Base-by-base conservation (phyloP, 2,329 filamentous ascomycete species). In the Periconia sp. region DNA sequence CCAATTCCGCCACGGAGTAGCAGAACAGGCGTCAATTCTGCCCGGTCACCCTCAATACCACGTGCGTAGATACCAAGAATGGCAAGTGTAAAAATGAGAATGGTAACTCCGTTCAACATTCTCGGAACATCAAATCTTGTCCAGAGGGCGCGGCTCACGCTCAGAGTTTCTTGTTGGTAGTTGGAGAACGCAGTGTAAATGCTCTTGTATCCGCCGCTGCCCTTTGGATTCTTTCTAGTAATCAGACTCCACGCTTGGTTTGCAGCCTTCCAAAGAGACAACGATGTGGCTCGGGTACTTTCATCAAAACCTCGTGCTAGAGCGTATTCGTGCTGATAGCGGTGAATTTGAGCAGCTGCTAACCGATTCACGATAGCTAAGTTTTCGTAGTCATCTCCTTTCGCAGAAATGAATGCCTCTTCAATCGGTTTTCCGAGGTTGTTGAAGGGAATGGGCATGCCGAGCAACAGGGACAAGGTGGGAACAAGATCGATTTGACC, bases 401-500 rank as follows among this genome's bases (percentile, higher is more conserved):
- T 78, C 2, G 74, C 70, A 1, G 89, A 88, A 13, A 86, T 79
- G 70, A 99, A 99, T 3, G 91, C 92, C 70, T 99, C 94, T 54
- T 95, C 89, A 49, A 99, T 96, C 0, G 94, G 94, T 5, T 82
- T 85, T 36, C 94, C 94, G 5, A 99, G 81, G 64, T 94, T 99
- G 69, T 97, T 99, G 76, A 90, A 99, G 0, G 94, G 94, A 48
- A 99, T 92, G 0, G 94, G 92, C 48, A 96, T 81, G 7, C 94
- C 94, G 1, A 99, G 77, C 1, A 99, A 79, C 24, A 99, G 77
- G 0, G 92, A 86, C 21, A 99, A 72, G 0, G 94, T 99, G 4
- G 94, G 92, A 2, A 99, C 94, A 10, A 99, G 80, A 67, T 99
- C 94, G 54, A 99, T 99, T 71, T 99, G 94, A 46, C 76, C 78